phyloP scores from a whole-genome alignment of 176 grass and related monocot genomes.

The Rhipidocladum racemiflorum region DNA sequence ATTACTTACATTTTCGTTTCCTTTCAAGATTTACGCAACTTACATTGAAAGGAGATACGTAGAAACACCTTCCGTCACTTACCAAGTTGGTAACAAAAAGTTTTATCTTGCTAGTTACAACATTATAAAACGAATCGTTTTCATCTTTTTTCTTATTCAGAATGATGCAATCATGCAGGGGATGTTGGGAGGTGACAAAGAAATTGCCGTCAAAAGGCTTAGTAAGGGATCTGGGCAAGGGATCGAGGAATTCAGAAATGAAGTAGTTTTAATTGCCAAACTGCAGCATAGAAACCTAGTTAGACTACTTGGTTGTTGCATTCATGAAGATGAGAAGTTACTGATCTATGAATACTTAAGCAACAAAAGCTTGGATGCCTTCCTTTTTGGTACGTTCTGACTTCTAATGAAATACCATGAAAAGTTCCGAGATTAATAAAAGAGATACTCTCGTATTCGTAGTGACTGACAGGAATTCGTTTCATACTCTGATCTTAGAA shows the following conservation, averaged over 20 bases:
- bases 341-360: conserved; percentile 32
- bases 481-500: neutral
- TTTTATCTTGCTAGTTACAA: too few relatives aligned
- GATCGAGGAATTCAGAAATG: conserved; percentile 32
- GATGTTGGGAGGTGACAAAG: neutral
- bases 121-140: too few relatives aligned
- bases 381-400: conserved; percentile 28
- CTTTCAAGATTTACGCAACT: too few relatives aligned
- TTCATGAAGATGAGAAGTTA: conserved; percentile 33
- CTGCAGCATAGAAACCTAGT: conserved; percentile 35
- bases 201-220: conserved; percentile 37
- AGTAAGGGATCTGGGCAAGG: conserved; percentile 24
- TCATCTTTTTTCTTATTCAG: too few relatives aligned
- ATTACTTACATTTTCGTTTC: too few relatives aligned
- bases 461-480: neutral
- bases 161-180: too few relatives aligned
- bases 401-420: too few relatives aligned
- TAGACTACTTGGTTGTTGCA: conserved; percentile 28
- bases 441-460: too few relatives aligned
- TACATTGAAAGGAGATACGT: too few relatives aligned
- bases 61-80: too few relatives aligned
- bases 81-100: too few relatives aligned
- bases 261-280: conserved; percentile 28
- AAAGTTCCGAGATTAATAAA: too few relatives aligned
- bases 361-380: conserved; percentile 35